phyloP scores from a whole-genome alignment of 345 rosid genomes.

The Eucalyptus tenuipes region DNA sequence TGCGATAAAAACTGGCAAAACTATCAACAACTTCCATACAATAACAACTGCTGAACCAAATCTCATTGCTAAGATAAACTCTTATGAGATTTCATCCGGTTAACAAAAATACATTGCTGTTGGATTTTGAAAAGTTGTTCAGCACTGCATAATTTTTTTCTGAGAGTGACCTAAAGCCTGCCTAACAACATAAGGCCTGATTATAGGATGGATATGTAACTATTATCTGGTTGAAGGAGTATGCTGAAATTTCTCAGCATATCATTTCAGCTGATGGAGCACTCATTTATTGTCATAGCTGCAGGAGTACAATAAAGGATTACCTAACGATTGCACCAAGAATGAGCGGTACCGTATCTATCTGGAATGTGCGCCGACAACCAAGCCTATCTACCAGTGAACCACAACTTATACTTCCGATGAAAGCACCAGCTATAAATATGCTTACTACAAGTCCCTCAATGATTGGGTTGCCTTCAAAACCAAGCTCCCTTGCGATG shows the following conservation, averaged over 20 bases:
- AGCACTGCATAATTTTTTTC: background rate
- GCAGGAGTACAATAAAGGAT: background rate
- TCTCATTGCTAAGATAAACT: background rate
- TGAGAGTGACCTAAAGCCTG: background rate
- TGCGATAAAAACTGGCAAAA: background rate
- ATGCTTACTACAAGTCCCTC: slow-evolving; percentile 84
- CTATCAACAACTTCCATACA: background rate
- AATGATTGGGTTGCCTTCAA: slow-evolving; percentile 54
- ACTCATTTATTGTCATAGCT: background rate
- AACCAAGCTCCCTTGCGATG: slow-evolving; percentile 61
- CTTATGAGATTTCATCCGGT: background rate
- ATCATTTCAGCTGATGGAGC: background rate
- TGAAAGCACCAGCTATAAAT: slow-evolving; percentile 66
- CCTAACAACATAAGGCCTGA: background rate
- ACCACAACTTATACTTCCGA: slow-evolving; percentile 60
- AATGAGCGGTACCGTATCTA: slow-evolving; percentile 40
- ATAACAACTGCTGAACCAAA: background rate
- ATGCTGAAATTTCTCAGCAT: background rate
- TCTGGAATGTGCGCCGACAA: slow-evolving; percentile 57
- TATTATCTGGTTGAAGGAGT: background rate
- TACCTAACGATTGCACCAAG: slow-evolving; percentile 67
- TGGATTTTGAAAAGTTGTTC: background rate
- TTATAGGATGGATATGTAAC: background rate
- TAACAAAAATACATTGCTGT: background rate
- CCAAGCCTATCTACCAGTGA: slow-evolving; percentile 54